A percentile compares a stretch with the other conserved stretches of the same genome.
These are phyloP conservation scores for Hirsutella minnesotensis DNA, from an alignment of 2,329 filamentous ascomycete species.

Conservation along the genomic window DNA sequence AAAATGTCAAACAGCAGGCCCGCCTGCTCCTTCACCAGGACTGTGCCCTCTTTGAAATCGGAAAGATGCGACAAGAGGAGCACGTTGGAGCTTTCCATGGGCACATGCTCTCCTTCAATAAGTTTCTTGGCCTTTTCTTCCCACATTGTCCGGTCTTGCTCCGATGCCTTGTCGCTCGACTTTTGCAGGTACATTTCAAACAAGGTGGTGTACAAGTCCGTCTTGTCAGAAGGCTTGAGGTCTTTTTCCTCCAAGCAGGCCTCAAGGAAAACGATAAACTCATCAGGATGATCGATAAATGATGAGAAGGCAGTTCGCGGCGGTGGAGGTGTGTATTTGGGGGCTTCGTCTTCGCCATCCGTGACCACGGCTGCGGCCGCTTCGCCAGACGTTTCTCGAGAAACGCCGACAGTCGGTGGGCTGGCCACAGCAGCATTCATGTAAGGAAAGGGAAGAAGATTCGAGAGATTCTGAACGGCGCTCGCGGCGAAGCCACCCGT, in stretches of 20 bases:
- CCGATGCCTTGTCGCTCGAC: conserved; percentile 61
- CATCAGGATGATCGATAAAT: conserved; percentile 85
- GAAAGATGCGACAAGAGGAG: conserved; percentile 85
- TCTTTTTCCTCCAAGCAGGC: conserved; percentile 65
- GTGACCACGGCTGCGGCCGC: conserved; percentile 17
- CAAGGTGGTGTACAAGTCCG: conserved; percentile 84
- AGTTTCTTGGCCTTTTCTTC: conserved; percentile 82
- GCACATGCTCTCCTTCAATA: conserved; percentile 67
- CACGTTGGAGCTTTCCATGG: conserved; percentile 91
- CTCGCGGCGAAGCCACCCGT: conserved; percentile 42
- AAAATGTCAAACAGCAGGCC: conserved; percentile 92
- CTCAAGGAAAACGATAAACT: conserved; percentile 89
- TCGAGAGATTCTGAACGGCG: conserved; percentile 76
- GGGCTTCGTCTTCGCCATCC: conserved; percentile 31
- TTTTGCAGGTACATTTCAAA: conserved; percentile 98
- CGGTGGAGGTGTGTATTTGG: conserved; percentile 65
- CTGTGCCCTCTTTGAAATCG: conserved; percentile 80
- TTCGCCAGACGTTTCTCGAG: conserved; percentile 39
- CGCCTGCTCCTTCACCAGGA: conserved; percentile 86
- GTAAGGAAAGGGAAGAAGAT: conserved; percentile 73
- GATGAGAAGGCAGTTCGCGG: conserved; percentile 88
- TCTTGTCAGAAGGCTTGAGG: conserved; percentile 61
- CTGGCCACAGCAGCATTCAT: conserved; percentile 54
- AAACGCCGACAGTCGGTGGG: conserved; percentile 36
- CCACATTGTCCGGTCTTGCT: conserved; percentile 62